Percentiles rank a stretch among this genome's conserved stretches.
phyloP scores from a whole-genome alignment of 2,329 filamentous ascomycete species.

The Colletotrichum graminicola region DNA sequence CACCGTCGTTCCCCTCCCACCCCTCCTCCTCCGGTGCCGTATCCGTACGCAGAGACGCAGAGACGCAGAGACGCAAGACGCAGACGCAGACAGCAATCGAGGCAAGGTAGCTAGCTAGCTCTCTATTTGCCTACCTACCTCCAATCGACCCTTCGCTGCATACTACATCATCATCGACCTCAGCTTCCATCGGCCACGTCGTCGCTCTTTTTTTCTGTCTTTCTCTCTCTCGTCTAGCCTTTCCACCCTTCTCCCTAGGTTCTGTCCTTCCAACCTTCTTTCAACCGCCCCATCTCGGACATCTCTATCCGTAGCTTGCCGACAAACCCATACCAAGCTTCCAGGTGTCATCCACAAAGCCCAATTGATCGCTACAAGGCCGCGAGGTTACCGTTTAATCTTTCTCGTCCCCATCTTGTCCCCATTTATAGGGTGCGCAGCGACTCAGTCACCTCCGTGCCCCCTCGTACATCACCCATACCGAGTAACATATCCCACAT shows the following conservation, averaged over 20 bases:
- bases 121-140: background rate
- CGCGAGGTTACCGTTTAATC: constrained; percentile 35
- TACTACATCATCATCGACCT: constrained; percentile 39
- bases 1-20: constrained; percentile 3
- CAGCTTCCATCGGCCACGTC: constrained; percentile 20
- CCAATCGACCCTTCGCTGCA: constrained; percentile 14
- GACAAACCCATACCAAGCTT: background rate
- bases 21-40: constrained; percentile 17
- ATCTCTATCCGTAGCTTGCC: constrained; percentile 9
- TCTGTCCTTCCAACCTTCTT: background rate
- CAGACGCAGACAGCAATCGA: constrained; percentile 12
- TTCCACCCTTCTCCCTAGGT: constrained; percentile 2
- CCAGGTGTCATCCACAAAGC: constrained; percentile 35
- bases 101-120: background rate
- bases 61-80: background rate
- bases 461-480: constrained; percentile 28
- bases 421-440: constrained; percentile 38
- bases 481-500: constrained; percentile 17
- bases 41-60: constrained; percentile 10
- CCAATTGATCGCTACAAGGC: constrained; percentile 32
- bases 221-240: constrained; percentile 7
- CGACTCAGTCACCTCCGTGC: constrained; percentile 38
- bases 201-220: constrained; percentile 12
- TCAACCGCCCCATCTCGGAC: background rate
- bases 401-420: constrained; percentile 34